These are phyloP conservation scores for Dendryphion nanum DNA, from an alignment of 2,329 filamentous ascomycete genomes.

Conservation along the genomic window DNA sequence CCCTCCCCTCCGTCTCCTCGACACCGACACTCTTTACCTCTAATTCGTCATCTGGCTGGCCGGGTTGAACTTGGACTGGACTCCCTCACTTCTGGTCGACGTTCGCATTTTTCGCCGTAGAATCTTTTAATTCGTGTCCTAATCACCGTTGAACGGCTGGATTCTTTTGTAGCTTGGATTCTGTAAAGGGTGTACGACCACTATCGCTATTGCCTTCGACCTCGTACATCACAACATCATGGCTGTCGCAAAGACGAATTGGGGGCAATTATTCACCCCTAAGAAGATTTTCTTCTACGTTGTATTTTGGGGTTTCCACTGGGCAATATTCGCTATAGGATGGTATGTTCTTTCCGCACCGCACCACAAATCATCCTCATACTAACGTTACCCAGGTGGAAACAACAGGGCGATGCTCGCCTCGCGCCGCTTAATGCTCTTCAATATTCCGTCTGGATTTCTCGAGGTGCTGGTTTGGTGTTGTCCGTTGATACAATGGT, in stretches of 20 bases:
- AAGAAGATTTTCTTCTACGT: conserved; percentile 76
- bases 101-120: conserved; percentile 31
- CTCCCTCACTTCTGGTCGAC: conserved; percentile 28
- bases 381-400: conserved; percentile 59
- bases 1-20: conserved; percentile 23
- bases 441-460: conserved; percentile 90
- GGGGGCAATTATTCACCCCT: conserved; percentile 54
- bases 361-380: conserved; percentile 14
- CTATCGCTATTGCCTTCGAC: conserved; percentile 6
- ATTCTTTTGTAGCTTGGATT: conserved; percentile 13
- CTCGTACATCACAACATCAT: conserved; percentile 10
- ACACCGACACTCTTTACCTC: conserved; percentile 40
- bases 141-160: conserved; percentile 34
- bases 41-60: conserved; percentile 42
- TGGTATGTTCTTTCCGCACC: conserved; percentile 59
- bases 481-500: conserved; percentile 81
- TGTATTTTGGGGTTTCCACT: conserved; percentile 77
- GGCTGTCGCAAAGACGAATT: conserved; percentile 6
- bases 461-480: conserved; percentile 85
- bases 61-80: conserved; percentile 40
- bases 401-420: conserved; percentile 67
- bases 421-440: conserved; percentile 79
- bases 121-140: conserved; percentile 32
- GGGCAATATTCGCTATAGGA: conserved; percentile 76
- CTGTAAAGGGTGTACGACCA: conserved; percentile 9